Percentiles rank a stretch among this genome's conserved stretches.
phyloP scores from a whole-genome alignment of 352 stramenopile species.

The Phytopythium sindhum region DNA sequence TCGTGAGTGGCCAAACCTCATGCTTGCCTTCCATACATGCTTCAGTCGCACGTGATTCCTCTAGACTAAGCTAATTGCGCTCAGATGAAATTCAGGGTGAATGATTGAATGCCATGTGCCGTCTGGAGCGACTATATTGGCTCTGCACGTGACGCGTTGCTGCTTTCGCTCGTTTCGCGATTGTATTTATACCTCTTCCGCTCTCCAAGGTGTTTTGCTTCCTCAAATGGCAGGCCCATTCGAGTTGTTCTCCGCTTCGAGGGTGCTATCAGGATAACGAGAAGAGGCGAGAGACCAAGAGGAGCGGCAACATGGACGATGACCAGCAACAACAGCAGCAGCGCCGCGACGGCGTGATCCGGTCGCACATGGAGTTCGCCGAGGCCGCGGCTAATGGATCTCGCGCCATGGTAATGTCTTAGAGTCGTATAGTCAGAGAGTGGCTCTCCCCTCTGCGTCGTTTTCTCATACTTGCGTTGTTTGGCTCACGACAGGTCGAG shows the following conservation, averaged over 20 bases:
- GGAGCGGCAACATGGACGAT: constrained; percentile 20
- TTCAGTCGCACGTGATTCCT: neutral
- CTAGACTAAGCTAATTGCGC: neutral
- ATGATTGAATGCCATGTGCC: neutral
- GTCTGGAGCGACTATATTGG: neutral
- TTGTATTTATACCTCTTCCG: neutral
- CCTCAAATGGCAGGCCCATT: neutral
- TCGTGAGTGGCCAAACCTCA: constrained; percentile 1
- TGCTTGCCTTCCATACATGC: neutral
- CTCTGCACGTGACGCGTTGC: neutral
- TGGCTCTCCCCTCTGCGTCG: neutral
- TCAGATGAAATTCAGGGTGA: neutral
- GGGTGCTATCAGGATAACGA: neutral
- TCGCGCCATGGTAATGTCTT: constrained; percentile 40
- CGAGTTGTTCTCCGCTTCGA: neutral
- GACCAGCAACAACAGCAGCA: constrained; percentile 21
- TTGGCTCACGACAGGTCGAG: constrained; percentile 32
- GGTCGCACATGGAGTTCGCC: constrained; percentile 59
- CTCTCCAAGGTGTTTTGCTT: neutral
- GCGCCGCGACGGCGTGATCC: constrained; percentile 40
- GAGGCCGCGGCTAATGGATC: constrained; percentile 61
- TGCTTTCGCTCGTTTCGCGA: neutral
- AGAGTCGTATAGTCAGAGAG: neutral
- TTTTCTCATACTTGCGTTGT: neutral
- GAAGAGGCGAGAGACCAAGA: neutral